These are phyloP conservation scores for Hypoxylon fragiforme DNA, from an alignment of 495 filamentous ascomycete species.

Conservation along the genomic window DNA sequence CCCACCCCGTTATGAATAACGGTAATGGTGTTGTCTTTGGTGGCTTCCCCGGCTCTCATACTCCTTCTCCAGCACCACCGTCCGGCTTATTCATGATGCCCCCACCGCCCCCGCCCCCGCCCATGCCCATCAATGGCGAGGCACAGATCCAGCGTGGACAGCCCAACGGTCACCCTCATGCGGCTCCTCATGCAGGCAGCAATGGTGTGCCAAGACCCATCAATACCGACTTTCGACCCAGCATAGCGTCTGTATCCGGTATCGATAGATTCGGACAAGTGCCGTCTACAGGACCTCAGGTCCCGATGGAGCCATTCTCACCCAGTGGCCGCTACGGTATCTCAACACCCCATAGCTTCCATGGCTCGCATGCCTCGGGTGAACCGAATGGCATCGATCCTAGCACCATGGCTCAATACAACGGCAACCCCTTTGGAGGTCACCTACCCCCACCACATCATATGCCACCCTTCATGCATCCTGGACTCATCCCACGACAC, in stretches of 20 bases:
- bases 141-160: slow-evolving; percentile 33
- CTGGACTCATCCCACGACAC: slow-evolving; percentile 14
- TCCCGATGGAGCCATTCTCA: slow-evolving; percentile 43
- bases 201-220: slow-evolving; percentile 40
- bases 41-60: slow-evolving; percentile 49
- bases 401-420: slow-evolving; percentile 30
- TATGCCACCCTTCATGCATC: slow-evolving; percentile 31
- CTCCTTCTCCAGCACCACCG: slow-evolving; percentile 51
- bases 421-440: slow-evolving; percentile 38
- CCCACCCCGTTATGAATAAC: slow-evolving; percentile 47
- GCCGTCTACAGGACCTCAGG: slow-evolving; percentile 38
- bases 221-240: slow-evolving; percentile 34
- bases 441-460: slow-evolving; percentile 20
- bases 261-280: slow-evolving; percentile 39
- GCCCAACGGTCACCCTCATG: slow-evolving; percentile 37
- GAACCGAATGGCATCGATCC: slow-evolving; percentile 43
- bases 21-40: slow-evolving; percentile 50
- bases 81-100: slow-evolving; percentile 31
- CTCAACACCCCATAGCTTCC: slow-evolving; percentile 57
- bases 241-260: slow-evolving; percentile 21
- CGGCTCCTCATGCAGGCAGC: slow-evolving; percentile 35
- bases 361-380: slow-evolving; percentile 55
- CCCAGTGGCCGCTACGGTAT: slow-evolving; percentile 46
- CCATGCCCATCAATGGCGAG: slow-evolving; percentile 38
- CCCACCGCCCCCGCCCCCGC: slow-evolving; percentile 40